Evolutionary conservation across 2,329 filamentous ascomycete species (phyloP), one percentile per base, ranked within the genome.

Genomic region (Arthrobotrys megalospora): DNA sequence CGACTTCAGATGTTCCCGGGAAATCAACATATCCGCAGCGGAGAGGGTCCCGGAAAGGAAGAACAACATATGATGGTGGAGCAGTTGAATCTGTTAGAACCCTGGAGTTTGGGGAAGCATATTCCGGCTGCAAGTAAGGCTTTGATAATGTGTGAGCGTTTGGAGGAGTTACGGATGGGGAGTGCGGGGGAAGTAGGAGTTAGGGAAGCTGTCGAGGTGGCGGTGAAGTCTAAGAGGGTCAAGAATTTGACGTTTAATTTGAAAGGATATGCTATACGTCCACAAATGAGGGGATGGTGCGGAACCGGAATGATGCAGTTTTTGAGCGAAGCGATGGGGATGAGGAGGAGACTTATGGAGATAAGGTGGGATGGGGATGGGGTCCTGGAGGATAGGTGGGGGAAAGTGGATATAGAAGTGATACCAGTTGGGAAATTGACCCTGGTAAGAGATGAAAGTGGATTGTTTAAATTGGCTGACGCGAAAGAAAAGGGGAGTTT

Each of bases 241-340:
- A 12, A 36, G 34, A 47, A 32, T 14, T 12, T 77, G 21, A 63
- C 24, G 14, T 77, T 65, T 60, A 48, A 62, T 62, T 50, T 60
- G 41, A 60, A 60, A 28, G 65, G 72, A 6, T 66, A 66, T 24
- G 24, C 7, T 14, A 47, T 55, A 14, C 58, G 19, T 11, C 53
- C 55, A n/a, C 28, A 63, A 8, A 55, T 69, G 64, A 19, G 21
- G 8, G 71, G 63, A 6, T 69, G 71, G 71, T 76, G 71, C n/a
- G 71, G 64, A 16, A 76, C 64, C 4, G 64, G 45, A 14, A 69
- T 76, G 52, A 28, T 55, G 53, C 36, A 21, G n/a, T 69, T 64
- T 32, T 16, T 53, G 36, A 52, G 28, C 12, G n/a, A 28, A 16
- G 36, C 62, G 16, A 64, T 69, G 64, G 28, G 21, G n/a, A 45